Conservation (phyloP, 202 grass and related monocot genomes). For the Dendrocalamus latiflorus region DNA sequence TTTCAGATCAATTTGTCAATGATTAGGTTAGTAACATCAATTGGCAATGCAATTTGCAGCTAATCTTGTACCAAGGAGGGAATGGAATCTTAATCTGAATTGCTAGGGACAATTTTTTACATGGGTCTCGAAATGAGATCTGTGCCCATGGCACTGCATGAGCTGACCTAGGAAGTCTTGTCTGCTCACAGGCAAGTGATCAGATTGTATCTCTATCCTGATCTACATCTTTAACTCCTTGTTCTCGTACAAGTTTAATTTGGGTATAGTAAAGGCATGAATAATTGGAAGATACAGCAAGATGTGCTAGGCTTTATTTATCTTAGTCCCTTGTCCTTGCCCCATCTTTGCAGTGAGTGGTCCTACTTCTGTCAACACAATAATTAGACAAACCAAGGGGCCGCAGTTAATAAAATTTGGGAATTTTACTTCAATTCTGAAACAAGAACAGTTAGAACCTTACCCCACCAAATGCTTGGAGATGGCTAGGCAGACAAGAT, state of each 20-base stretch:
- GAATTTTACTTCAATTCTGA: background rate
- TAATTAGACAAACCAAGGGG: background rate
- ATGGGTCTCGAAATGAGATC: slow-evolving; percentile 17
- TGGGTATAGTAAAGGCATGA: background rate
- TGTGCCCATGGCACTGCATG: slow-evolving; percentile 20
- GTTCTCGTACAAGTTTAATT: background rate
- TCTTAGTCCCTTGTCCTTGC: slow-evolving; percentile 20
- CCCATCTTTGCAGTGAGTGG: slow-evolving; percentile 25
- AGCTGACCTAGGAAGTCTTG: slow-evolving; percentile 27
- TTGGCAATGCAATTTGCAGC: slow-evolving; percentile 27
- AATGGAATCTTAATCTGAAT: slow-evolving; percentile 33
- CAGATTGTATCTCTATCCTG: background rate
- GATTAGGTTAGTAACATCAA: slow-evolving; percentile 19
- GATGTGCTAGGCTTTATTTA: slow-evolving; percentile 7
- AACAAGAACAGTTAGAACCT: background rate
- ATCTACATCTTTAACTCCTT: slow-evolving; percentile 7
- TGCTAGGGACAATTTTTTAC: background rate
- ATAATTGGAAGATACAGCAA: slow-evolving; percentile 33
- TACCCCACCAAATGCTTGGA: background rate
- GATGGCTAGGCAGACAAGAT: background rate
- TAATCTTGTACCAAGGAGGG: slow-evolving; percentile 4
- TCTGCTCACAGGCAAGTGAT: background rate
- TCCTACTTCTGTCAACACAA: slow-evolving; percentile 24
- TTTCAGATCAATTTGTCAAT: slow-evolving; percentile 30
- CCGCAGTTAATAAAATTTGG: background rate